These are phyloP conservation scores for Cinchona pubescens DNA, from an alignment of 257 asterid genomes.

Conservation along the genomic window DNA sequence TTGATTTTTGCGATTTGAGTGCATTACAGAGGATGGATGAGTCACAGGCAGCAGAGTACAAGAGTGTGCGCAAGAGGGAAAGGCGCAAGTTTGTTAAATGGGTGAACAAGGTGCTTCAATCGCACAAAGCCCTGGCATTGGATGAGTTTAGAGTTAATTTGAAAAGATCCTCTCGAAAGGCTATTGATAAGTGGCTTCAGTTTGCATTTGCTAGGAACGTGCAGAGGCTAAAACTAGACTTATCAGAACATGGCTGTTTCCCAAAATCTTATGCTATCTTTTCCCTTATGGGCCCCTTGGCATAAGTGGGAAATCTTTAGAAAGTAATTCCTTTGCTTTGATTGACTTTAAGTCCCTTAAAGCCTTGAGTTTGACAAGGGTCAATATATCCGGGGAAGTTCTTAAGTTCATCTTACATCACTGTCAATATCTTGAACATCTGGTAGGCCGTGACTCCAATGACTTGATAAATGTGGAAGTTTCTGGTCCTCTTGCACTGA, in stretches of 20 bases:
- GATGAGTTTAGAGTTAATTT: background rate
- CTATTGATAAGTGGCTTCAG: background rate
- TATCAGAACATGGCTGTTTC: too few species aligned
- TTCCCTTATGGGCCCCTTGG: background rate
- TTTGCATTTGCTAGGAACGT: background rate
- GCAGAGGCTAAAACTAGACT: background rate
- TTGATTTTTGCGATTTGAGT: slow-evolving; percentile 6
- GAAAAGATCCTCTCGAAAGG: background rate
- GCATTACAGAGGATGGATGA: background rate
- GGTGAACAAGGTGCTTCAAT: background rate
- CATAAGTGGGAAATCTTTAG: background rate
- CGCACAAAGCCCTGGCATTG: background rate
- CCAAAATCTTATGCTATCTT: too few species aligned
- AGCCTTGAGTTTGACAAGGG: slow-evolving; percentile 33
- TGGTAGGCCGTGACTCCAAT: slow-evolving; percentile 35
- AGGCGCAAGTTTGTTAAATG: background rate
- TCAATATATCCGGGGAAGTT: slow-evolving; percentile 35
- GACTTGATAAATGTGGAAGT: slow-evolving; percentile 32
- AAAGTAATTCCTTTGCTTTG: too few species aligned
- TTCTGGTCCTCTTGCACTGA: slow-evolving; percentile 35
- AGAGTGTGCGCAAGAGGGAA: too few species aligned
- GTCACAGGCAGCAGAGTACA: background rate
- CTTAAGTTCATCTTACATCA: slow-evolving; percentile 27
- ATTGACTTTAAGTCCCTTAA: slow-evolving; percentile 28
- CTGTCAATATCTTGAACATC: slow-evolving; percentile 31